phyloP scores from a whole-genome alignment of 768 basidiomycete species.

The Chalciporus pseudorubinellus region DNA sequence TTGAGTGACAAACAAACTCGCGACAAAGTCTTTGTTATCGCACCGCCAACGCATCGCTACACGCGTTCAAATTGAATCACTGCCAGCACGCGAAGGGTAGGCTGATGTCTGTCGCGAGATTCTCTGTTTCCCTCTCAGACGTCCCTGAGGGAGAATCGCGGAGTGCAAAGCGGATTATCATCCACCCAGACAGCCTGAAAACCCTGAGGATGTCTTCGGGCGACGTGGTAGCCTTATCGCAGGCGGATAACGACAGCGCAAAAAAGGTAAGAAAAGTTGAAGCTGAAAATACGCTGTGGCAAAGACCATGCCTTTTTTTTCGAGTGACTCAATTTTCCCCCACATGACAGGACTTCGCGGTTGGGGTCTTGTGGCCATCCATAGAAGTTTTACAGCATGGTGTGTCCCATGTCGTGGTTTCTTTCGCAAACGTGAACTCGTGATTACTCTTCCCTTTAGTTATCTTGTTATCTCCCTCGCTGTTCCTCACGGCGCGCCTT shows the following conservation, averaged over 20 bases:
- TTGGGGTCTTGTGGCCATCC: slow-evolving; percentile 79
- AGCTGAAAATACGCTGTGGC: slow-evolving; percentile 7
- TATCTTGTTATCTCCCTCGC: slow-evolving; percentile 52
- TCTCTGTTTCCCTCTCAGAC: slow-evolving; percentile 40
- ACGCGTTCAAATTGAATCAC: not conserved
- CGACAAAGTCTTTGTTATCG: not conserved
- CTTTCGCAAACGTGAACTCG: slow-evolving; percentile 15
- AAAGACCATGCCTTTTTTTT: slow-evolving; percentile 6
- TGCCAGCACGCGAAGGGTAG: not conserved
- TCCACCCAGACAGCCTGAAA: slow-evolving; percentile 63
- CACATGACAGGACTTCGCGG: slow-evolving; percentile 51
- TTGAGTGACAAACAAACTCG: not conserved
- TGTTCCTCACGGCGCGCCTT: slow-evolving; percentile 61
- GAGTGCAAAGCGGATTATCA: slow-evolving; percentile 58
- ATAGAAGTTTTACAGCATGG: slow-evolving; percentile 56
- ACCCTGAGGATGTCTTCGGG: slow-evolving; percentile 61
- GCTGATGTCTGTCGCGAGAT: slow-evolving; percentile 25
- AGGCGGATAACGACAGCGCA: slow-evolving; percentile 31
- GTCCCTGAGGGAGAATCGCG: slow-evolving; percentile 42
- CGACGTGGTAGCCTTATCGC: slow-evolving; percentile 60
- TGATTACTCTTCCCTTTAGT: slow-evolving; percentile 36
- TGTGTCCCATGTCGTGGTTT: slow-evolving; percentile 35
- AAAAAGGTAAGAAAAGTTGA: slow-evolving; percentile 35
- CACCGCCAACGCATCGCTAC: not conserved
- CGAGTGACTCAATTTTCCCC: slow-evolving; percentile 16